Conservation (phyloP, 257 asterid genomes). For the Agastache rugosa region DNA sequence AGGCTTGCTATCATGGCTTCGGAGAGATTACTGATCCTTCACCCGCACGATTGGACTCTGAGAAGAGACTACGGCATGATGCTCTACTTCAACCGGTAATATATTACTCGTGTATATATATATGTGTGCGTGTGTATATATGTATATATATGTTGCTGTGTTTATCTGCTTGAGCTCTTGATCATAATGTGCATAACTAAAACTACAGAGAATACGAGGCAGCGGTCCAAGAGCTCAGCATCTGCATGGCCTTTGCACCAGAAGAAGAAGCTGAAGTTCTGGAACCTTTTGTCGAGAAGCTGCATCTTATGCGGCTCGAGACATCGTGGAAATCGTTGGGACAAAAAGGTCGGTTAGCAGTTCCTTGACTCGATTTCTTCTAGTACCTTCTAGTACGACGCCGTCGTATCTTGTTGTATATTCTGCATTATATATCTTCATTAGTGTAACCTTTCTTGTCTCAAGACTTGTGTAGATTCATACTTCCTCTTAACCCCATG, state of each 20-base stretch:
- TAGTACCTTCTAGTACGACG: not conserved
- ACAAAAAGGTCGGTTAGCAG: slow-evolving; percentile 54
- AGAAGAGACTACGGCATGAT: slow-evolving; percentile 93
- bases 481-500: slow-evolving; percentile 18
- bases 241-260: slow-evolving; percentile 96
- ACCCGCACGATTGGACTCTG: slow-evolving; percentile 89
- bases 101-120: not conserved
- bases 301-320: slow-evolving; percentile 75
- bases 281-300: slow-evolving; percentile 82
- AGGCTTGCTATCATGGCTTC: slow-evolving; percentile 98
- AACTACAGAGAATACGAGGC: slow-evolving; percentile 75
- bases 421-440: slow-evolving; percentile 12
- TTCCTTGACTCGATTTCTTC: slow-evolving; percentile 48
- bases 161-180: not conserved
- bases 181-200: not conserved
- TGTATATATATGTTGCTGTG: no score
- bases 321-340: slow-evolving; percentile 75
- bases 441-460: slow-evolving; percentile 16
- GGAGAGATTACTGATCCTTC: slow-evolving; percentile 79
- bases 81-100: slow-evolving; percentile 85
- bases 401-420: slow-evolving; percentile 14
- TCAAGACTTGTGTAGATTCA: slow-evolving; percentile 15
- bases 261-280: slow-evolving; percentile 81
- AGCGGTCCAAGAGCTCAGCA: slow-evolving; percentile 95
- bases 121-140: no score